Evolutionary conservation across 306 rosid species (phyloP).

Genomic region (Ormosia semicastrata): DNA sequence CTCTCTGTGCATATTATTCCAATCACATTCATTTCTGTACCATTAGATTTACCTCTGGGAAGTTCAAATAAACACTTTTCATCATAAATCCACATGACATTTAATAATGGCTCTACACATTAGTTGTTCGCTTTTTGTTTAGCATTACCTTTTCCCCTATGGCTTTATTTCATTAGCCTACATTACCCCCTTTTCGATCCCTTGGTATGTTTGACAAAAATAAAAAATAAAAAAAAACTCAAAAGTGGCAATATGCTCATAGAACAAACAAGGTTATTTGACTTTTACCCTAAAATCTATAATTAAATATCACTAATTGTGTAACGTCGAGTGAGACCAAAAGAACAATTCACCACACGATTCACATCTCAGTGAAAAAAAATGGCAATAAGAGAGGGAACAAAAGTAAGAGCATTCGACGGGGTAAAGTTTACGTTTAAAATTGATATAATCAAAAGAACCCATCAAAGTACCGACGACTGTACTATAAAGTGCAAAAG

Average conservation of each 20-base stretch:
- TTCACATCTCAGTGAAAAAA: background rate
- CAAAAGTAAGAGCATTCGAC: constrained; percentile 3
- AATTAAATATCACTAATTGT: background rate
- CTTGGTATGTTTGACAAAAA: background rate
- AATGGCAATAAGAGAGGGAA: background rate
- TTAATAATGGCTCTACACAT: background rate
- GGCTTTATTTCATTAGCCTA: background rate
- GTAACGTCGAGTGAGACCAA: background rate
- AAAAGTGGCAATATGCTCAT: background rate
- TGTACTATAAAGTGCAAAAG: constrained; percentile 1
- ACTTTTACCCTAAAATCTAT: background rate
- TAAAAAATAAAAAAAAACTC: background rate
- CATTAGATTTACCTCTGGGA: background rate
- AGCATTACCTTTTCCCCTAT: background rate
- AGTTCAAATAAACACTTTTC: background rate
- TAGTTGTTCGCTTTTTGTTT: background rate
- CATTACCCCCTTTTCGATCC: background rate
- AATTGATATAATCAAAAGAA: constrained; percentile 16
- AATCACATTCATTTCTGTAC: background rate
- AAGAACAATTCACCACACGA: background rate
- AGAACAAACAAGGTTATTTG: background rate
- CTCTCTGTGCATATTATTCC: background rate
- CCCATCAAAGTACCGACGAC: constrained; percentile 9
- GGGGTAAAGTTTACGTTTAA: constrained; percentile 25
- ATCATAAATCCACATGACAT: background rate